Percentiles rank a stretch among this genome's conserved stretches.
Evolutionary conservation across 2,329 filamentous ascomycete species (phyloP).

Genomic region (Pseudogymnoascus sp.): DNA sequence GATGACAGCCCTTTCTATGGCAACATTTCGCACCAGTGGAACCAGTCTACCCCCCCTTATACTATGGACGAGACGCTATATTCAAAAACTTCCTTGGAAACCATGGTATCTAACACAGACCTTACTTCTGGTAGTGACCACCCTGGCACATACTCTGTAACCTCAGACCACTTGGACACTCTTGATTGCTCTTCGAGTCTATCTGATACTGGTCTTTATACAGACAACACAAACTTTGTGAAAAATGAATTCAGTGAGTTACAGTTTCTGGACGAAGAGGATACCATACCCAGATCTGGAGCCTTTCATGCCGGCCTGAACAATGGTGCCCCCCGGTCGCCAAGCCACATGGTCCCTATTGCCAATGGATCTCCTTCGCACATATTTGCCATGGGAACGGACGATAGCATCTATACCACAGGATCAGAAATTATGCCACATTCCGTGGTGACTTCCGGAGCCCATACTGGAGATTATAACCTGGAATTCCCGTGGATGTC

Average conservation of each 20-base stretch:
- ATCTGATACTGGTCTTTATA: constrained; percentile 22
- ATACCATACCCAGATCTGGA: constrained; percentile 17
- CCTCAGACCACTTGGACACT: constrained; percentile 26
- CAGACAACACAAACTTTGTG: constrained; percentile 22
- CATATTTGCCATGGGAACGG: constrained; percentile 1
- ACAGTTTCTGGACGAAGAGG: constrained; percentile 22
- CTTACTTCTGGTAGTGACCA: constrained; percentile 19
- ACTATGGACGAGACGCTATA: constrained; percentile 21
- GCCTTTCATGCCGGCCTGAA: constrained; percentile 19
- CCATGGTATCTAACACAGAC: constrained; percentile 22
- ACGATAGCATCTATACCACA: constrained; percentile 13
- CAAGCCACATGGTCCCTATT: constrained; percentile 17
- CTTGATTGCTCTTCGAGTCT: constrained; percentile 27
- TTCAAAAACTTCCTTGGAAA: constrained; percentile 25
- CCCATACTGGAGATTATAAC: constrained; percentile 15
- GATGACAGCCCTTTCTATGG: constrained; percentile 1
- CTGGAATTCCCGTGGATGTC: constrained; percentile 22
- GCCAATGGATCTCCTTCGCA: constrained; percentile 12
- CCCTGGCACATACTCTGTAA: constrained; percentile 27
- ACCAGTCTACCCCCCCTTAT: constrained; percentile 20
- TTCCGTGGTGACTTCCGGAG: constrained; percentile 6
- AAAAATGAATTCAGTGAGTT: constrained; percentile 25
- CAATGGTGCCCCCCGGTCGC: constrained; percentile 12
- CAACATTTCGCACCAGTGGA: constrained; percentile 20
- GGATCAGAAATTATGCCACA: constrained; percentile 15